phyloP scores from a whole-genome alignment of 2,329 filamentous ascomycete genomes.

The Aspergillus aculeatus region DNA sequence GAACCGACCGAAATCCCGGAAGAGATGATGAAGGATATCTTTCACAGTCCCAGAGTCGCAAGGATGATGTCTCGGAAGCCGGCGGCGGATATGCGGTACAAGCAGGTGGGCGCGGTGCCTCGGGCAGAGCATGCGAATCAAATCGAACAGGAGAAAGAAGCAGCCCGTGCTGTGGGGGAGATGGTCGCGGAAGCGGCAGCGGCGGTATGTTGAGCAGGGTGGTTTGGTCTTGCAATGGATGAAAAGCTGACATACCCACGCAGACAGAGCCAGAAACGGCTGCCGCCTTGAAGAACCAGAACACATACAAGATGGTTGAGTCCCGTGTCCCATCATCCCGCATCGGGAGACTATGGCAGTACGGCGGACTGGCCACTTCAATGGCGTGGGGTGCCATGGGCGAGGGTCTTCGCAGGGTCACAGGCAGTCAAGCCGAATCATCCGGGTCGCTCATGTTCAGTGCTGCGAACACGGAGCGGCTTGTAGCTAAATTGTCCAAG shows the following conservation, averaged over 20 bases:
- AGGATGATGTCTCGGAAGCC: conserved; percentile 53
- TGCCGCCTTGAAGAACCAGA: conserved; percentile 28
- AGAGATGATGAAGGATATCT: conserved; percentile 60
- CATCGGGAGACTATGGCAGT: conserved; percentile 88
- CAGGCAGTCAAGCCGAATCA: conserved; percentile 60
- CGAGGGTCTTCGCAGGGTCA: conserved; percentile 76
- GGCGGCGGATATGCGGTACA: conserved; percentile 12
- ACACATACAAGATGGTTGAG: conserved; percentile 71
- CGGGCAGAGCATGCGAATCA: neutral
- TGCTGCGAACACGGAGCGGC: conserved; percentile 83
- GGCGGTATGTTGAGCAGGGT: conserved; percentile 13
- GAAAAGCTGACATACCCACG: conserved; percentile 9
- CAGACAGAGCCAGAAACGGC: conserved; percentile 18
- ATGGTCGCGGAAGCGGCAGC: conserved; percentile 4
- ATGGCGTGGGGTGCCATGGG: conserved; percentile 92
- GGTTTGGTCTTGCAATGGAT: neutral
- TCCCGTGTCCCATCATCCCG: conserved; percentile 88
- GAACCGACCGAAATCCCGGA: conserved; percentile 53
- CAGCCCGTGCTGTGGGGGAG: conserved; percentile 19
- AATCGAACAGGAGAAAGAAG: conserved; percentile 28
- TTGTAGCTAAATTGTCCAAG: conserved; percentile 87
- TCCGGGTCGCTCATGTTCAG: conserved; percentile 82
- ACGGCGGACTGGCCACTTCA: conserved; percentile 85
- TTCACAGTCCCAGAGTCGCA: conserved; percentile 60
- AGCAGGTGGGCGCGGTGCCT: neutral